Evolutionary conservation across 768 basidiomycete species (phyloP), one percentile per base, ranked within the genome.

Genomic region (Kwoniella europaea): DNA sequence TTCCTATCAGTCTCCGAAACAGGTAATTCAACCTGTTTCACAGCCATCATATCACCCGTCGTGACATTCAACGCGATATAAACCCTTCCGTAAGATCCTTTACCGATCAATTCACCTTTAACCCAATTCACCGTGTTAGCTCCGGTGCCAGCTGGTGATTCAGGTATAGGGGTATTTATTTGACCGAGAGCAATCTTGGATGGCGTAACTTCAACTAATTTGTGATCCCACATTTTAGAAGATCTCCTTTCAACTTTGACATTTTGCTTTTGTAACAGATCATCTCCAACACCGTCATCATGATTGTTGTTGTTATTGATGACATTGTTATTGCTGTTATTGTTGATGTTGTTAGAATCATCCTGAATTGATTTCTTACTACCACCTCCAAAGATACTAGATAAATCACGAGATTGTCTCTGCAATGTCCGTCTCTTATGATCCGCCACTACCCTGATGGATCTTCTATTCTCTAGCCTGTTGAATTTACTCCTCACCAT

Each of bases 11-110:
- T 93, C 18, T 90, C 89, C 9, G 94, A 95, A 62, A 89, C 89
- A 1, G 97, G 96, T 68, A 95, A 88, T 82, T 98, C 97, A 58
- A 99, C 97, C 84, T 98, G 97, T 84, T 99, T 99, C 74, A 99
- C 97, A 18, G 97, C 97, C 78, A 98, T 94, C 93, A 98, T 96
- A 84, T 98, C 95, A 68, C 94, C 94, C 0, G 94, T 96, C 3
- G 93, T 94, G 42, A 92, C 93, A 82, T 98, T 98, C 69, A 98
- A 86, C 18, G 93, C 97, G 65, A 98, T 89, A 79, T 98, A 99
- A 35, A 99, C 97, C 54, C 92, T 89, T 13, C 97, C 97, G 78
- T 95, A 99, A 13, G 94, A 95, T 27, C 97, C 97, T 80, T 92
- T 93, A 42, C 97, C 97, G 72, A 99, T 98, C 46, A 98, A 87